A percentile compares a stretch with the other conserved stretches of the same genome.
Conservation (phyloP, 352 stramenopile species). For the Phytopythium cucurbitacearum region DNA sequence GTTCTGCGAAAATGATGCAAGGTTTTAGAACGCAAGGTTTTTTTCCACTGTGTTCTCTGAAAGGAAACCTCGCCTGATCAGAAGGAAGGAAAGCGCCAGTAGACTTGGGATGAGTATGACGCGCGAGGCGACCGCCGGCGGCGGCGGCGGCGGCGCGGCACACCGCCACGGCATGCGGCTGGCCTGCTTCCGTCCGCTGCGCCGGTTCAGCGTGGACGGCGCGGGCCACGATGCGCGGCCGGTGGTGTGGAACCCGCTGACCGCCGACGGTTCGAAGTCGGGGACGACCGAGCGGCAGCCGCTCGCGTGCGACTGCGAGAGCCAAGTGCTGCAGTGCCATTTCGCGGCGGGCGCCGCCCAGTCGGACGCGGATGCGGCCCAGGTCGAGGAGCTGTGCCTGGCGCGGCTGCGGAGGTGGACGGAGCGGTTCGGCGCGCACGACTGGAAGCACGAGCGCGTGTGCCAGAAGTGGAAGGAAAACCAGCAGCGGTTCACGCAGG, state of each 20-base stretch:
- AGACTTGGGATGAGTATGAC: not conserved
- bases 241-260: conserved; percentile 3
- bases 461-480: conserved; percentile 75
- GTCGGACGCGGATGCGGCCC: conserved; percentile 9
- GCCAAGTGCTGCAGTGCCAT: conserved; percentile 39
- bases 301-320: conserved; percentile 38
- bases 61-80: not conserved
- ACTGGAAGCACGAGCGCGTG: conserved; percentile 50
- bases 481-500: conserved; percentile 45
- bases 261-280: not conserved
- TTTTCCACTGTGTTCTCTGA: too few relatives aligned
- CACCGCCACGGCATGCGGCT: conserved; percentile 42
- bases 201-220: conserved; percentile 33
- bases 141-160: not conserved
- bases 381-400: conserved; percentile 23
- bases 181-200: conserved; percentile 58
- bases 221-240: conserved; percentile 3
- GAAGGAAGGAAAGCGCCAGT: not conserved
- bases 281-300: conserved; percentile 8
- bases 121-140: not conserved
- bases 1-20: too few relatives aligned
- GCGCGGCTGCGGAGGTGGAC: conserved; percentile 40
- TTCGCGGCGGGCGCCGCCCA: conserved; percentile 8
- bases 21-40: too few relatives aligned
- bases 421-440: conserved; percentile 47